These are phyloP conservation scores for Colletotrichum lini DNA, from an alignment of 2,329 filamentous ascomycete genomes.

Conservation along the genomic window DNA sequence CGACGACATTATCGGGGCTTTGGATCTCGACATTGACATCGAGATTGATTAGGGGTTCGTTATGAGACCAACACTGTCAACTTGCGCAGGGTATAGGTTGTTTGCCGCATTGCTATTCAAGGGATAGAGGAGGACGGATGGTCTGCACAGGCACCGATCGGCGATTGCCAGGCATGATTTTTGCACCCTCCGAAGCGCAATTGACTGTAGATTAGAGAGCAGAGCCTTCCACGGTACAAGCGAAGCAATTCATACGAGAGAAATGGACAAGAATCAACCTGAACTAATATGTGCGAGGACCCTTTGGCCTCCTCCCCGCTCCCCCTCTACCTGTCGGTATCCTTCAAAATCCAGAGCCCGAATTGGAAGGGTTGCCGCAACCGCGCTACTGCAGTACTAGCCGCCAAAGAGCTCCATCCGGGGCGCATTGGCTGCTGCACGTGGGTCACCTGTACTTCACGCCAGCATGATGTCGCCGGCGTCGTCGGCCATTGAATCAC, in stretches of 20 bases:
- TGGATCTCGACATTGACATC: constrained; percentile 94
- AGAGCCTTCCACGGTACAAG: constrained; percentile 13
- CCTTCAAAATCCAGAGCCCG: background rate
- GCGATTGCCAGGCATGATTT: background rate
- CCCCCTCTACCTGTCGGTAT: background rate
- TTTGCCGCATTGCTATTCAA: constrained; percentile 6
- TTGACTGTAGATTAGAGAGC: constrained; percentile 21
- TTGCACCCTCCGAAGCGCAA: constrained; percentile 7
- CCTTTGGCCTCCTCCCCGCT: background rate
- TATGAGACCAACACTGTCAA: no score
- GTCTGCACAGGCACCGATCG: background rate
- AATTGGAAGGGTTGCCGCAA: background rate
- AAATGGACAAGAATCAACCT: background rate
- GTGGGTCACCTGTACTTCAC: constrained; percentile 23
- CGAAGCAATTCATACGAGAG: constrained; percentile 16
- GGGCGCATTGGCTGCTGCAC: constrained; percentile 23
- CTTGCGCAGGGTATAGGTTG: background rate
- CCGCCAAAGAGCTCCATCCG: constrained; percentile 6
- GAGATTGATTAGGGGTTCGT: constrained; percentile 74
- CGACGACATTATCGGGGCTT: constrained; percentile 89
- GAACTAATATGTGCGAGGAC: background rate
- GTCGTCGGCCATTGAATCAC: background rate
- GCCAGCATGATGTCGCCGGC: constrained; percentile 1
- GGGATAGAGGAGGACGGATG: background rate
- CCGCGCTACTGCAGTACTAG: constrained; percentile 9